Evolutionary conservation across 179 eudicot species (phyloP).

Genomic region (Beta lomatogona): DNA sequence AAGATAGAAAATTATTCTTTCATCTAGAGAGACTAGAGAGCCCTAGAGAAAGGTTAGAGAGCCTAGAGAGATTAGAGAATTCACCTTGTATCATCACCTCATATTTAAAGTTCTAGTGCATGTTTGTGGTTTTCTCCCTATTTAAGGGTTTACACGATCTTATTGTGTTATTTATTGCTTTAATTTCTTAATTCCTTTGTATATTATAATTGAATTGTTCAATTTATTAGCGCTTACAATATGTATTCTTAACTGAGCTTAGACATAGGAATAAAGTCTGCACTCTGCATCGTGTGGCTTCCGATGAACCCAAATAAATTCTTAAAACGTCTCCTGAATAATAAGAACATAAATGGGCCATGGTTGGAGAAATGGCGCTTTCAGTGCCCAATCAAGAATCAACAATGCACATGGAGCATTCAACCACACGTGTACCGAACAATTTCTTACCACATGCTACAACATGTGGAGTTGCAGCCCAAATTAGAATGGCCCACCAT

Average conservation of each 20-base stretch:
- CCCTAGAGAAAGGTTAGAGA: too few relatives aligned
- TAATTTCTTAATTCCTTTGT: too few relatives aligned
- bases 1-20: too few relatives aligned
- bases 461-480: conserved; percentile 25
- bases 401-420: conserved; percentile 23
- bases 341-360: background rate
- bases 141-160: too few relatives aligned
- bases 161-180: too few relatives aligned
- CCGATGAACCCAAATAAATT: background rate
- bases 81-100: too few relatives aligned
- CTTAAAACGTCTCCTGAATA: background rate
- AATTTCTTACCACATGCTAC: conserved; percentile 24
- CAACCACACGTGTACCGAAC: conserved; percentile 27
- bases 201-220: too few relatives aligned
- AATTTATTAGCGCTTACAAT: too few relatives aligned
- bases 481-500: background rate
- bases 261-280: background rate
- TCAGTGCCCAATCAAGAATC: conserved; percentile 5
- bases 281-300: background rate
- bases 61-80: too few relatives aligned
- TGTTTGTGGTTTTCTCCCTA: too few relatives aligned
- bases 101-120: too few relatives aligned
- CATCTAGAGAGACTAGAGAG: too few relatives aligned
- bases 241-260: background rate
- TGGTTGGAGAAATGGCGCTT: conserved; percentile 18